Evolutionary conservation across 768 basidiomycete genomes (phyloP), one percentile per base, ranked within the genome.

Genomic region (Pleurotus djamor): DNA sequence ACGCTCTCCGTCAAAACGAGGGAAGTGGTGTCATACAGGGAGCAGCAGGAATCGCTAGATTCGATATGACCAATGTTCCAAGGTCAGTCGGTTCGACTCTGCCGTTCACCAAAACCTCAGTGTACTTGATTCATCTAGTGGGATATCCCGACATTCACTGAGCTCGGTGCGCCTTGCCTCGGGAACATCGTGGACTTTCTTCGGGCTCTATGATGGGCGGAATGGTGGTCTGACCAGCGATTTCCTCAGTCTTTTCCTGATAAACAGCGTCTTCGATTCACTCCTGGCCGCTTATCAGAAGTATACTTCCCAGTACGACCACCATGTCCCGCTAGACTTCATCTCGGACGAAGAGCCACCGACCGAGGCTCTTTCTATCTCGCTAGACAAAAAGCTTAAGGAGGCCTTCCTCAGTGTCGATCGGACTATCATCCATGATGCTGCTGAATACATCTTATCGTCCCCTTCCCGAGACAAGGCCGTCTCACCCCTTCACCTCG

Each of bases 351-450:
- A 36, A 5, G 52, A 56, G 9, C 32, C 49, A 1, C 44, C 55
- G 5, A 48, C 63, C 10, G 38, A 61, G 14, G 60, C 68, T 1
- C 59, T 63, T 4, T 48, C 66, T 4, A 57, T 61, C 12, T 66
- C 65, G 32, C 59, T 74, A 37, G 68, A 72, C 48, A 59, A 52
- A 10, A 66, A 66, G 12, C 65, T 76, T 52, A 69, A 69, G 52
- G 62, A 68, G 14, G 66, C 70, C 2, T 76, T 77, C 64, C 58
- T 65, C 28, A 59, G 60, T 3, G 62, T 77, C 12, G 76, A 79
- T 66, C 60, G 76, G 38, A 67, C 67, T 12, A 68, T 77, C 34
- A 69, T 75, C 16, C 57, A 74, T 43, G 57, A 58, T 6, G 61
- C 68, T 0, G 62, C 70, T 2, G 66, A 74, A 5, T 10, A 55